Percentiles rank a stretch among this genome's conserved stretches.
phyloP scores from a whole-genome alignment of 108 stramenopile genomes.

The Cyclotella atomus region DNA sequence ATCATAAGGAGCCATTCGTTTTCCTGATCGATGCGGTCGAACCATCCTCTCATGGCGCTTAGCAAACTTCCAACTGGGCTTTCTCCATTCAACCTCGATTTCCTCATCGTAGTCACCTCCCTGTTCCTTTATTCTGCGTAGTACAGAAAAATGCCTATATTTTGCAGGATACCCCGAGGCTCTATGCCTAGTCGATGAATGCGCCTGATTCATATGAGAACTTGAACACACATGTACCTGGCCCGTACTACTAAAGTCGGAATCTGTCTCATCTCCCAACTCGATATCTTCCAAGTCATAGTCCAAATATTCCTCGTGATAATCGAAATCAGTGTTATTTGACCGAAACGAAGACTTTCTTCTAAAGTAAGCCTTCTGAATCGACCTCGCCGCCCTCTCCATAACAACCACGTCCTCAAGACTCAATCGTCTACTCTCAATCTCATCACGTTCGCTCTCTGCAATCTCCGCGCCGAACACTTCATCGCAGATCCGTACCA shows the following conservation, averaged over 20 bases:
- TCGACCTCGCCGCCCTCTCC: slow-evolving; percentile 37
- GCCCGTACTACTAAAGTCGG: background rate
- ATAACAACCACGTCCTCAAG: slow-evolving; percentile 38
- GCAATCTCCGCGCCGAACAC: slow-evolving; percentile 42
- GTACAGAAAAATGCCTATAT: slow-evolving; percentile 31
- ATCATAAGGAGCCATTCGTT: slow-evolving; percentile 29
- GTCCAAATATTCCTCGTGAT: slow-evolving; percentile 6
- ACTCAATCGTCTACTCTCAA: slow-evolving; percentile 15
- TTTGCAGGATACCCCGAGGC: background rate
- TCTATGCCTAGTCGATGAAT: background rate
- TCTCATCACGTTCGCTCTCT: slow-evolving; percentile 24
- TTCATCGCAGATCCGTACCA: slow-evolving; percentile 58
- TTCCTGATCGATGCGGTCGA: slow-evolving; percentile 56
- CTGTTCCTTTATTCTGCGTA: slow-evolving; percentile 35
- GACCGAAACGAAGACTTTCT: slow-evolving; percentile 26
- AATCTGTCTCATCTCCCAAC: background rate
- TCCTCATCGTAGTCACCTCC: slow-evolving; percentile 53
- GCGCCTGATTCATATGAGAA: background rate
- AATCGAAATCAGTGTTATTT: background rate
- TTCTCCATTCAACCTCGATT: slow-evolving; percentile 48
- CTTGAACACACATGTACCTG: background rate
- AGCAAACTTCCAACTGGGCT: slow-evolving; percentile 55
- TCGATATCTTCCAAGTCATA: slow-evolving; percentile 5
- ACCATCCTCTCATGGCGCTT: slow-evolving; percentile 38
- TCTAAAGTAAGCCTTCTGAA: slow-evolving; percentile 48